Base-by-base conservation (phyloP, 768 basidiomycete genomes). In the Boletus subparvulus region DNA sequence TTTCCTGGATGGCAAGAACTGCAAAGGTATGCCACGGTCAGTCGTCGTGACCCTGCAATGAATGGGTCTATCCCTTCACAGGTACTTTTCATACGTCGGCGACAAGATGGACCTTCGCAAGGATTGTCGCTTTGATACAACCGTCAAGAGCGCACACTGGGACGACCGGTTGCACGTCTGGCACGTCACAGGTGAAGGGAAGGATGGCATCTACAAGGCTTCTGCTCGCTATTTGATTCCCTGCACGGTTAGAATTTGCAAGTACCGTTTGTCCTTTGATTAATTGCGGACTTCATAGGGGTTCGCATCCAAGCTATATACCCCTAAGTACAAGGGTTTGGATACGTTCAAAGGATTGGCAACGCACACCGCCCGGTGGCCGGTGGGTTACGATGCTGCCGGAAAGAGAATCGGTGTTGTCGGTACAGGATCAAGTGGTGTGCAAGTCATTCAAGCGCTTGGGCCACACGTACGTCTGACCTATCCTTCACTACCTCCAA, bases 321-420 rank as follows among this genome's bases (percentile, higher is more conserved):
- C n/a, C 11, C 59, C 59, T 1, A 17, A 44, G n/a, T 44, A 33
- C 47, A 49, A 49, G 26, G 59, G 57, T 7, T 35, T 45, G 30
- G 19, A 50, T 12, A 49, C 47, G 10, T 60, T 60, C 51, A 44
- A 42, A n/a, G 59, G 60, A 39, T 32, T 51, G 30, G 21, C 30
- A 4, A 47, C 17, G 2, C 59, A 60, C 37, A 59, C 59, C 2
- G 32, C 19, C 1, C 50, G 42, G 14, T 60, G 59, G 59, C 59
- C 59, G n/a, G 51, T n/a, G 10, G 50, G 56, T 10, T 28, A 10
- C 11, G 50, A 60, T 4, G 49, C 43, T 21, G 33, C 47, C 9
- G 56, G 56, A 21, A 60, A 59, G 56, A 59, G 42, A 36, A 49
- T 60, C 0, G 56, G 59, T 10, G 58, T 59, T 28, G 12, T 59